Percentiles rank a stretch among this genome's conserved stretches.
phyloP scores from a whole-genome alignment of 202 grass and related monocot species.

The Panicum hallii region DNA sequence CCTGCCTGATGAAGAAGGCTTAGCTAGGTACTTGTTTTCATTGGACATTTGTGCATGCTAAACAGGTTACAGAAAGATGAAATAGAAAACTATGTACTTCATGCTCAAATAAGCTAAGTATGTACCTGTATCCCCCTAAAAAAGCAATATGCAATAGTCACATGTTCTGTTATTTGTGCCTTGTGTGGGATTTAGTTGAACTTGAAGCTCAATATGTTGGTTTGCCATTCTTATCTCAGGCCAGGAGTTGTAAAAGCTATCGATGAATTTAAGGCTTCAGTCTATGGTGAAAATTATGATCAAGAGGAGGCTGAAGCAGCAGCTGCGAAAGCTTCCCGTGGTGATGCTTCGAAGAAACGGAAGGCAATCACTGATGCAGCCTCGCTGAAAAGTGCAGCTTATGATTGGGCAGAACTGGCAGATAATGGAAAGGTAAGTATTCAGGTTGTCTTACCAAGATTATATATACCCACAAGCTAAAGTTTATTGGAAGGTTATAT shows the following conservation, averaged over 20 bases:
- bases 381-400: conserved; percentile 53
- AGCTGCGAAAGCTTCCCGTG: conserved; percentile 46
- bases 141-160: background rate
- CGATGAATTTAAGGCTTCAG: conserved; percentile 79
- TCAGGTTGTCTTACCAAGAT: background rate
- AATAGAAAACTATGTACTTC: background rate
- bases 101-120: background rate
- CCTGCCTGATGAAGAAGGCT: conserved; percentile 81
- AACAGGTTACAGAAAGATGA: conserved; percentile 21
- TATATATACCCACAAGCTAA: background rate
- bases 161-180: conserved; percentile 19
- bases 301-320: conserved; percentile 74
- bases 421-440: conserved; percentile 77
- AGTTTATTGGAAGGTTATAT: background rate
- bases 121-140: too few species aligned
- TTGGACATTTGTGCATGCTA: conserved; percentile 32
- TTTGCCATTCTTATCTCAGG: conserved; percentile 46
- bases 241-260: conserved; percentile 71
- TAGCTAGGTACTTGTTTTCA: conserved; percentile 67
- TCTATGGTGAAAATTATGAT: conserved; percentile 89
- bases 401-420: conserved; percentile 88
- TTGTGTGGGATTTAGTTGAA: conserved; percentile 22
- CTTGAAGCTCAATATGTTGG: background rate
- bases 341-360: conserved; percentile 71
- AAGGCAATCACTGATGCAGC: conserved; percentile 73